Evolutionary conservation across 2,329 filamentous ascomycete genomes (phyloP), one percentile per base, ranked within the genome.

Genomic region (Penicillium occitanis): DNA sequence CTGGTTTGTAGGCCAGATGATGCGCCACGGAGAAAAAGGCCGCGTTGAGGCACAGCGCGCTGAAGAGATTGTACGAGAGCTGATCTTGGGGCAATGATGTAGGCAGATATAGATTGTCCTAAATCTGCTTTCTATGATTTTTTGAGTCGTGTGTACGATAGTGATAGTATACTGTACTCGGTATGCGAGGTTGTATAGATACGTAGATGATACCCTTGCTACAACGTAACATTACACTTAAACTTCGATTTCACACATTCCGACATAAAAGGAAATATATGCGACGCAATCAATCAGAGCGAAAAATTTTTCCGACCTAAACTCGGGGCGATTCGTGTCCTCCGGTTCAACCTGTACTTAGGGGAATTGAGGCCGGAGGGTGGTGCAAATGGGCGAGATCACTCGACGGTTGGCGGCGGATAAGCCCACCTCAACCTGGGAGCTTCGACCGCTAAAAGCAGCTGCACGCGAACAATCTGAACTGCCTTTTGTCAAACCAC

Each of bases 1-100:
- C 71, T 91, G 85, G 80, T 85, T 91, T 70, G 84, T 91, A 14
- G 89, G 89, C 11, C 86, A 89, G 75, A 89, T 91, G 85, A 87
- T 90, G 77, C 81, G 85, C 53, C 77, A 79, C 67, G 86, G 86
- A 33, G 81, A 84, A 33, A 85, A 87, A 67, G 87, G 87, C 0
- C 85, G 85, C 1, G 84, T 90, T 6, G 87, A 90, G 74, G 85
- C 88, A 4, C 80, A 81, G 65, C 83, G 82, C 71, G 88, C 87
- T 10, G 84, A 85, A 73, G 76, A 79, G 66, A 79, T 86, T 11
- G 74, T 90, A 40, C 79, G 80, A 65, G 78, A 82, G 71, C 70
- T 87, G 51, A 77, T 87, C 59, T 68, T 78, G 59, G 69, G 17
- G 10, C n/a, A 64, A 25, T 64, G 44, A 55, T 22, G 33, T 13